Evolutionary conservation across 2,329 filamentous ascomycete genomes (phyloP).

Genomic region (Rhinocladiella similis): DNA sequence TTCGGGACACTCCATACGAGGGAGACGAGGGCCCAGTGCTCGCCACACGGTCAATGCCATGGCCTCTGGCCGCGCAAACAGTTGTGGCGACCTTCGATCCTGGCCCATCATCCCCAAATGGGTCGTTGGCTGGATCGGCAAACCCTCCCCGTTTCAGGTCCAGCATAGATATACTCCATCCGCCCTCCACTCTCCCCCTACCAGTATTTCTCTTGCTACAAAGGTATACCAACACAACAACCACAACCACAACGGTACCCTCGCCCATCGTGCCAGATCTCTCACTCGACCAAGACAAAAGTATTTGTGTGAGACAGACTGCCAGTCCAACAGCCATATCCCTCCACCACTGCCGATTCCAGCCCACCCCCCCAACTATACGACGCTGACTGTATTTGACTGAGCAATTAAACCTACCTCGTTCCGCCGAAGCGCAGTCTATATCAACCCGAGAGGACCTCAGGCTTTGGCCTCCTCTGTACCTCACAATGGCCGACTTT

Average conservation of each 20-base stretch:
- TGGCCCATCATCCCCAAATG: constrained; percentile 8
- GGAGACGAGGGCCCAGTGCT: constrained; percentile 1
- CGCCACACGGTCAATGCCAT: neutral
- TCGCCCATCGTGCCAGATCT: neutral
- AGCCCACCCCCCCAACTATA: neutral
- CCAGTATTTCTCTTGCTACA: neutral
- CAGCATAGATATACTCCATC: constrained; percentile 23
- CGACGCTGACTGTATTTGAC: constrained; percentile 21
- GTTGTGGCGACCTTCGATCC: constrained; percentile 6
- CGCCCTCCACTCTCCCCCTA: constrained; percentile 12
- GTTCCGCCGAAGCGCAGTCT: neutral
- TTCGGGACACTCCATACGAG: constrained; percentile 6
- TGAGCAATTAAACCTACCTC: neutral
- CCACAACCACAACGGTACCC: neutral
- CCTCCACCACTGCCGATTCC: neutral
- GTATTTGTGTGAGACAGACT: no score
- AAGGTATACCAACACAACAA: constrained; percentile 6
- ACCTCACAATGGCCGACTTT: constrained; percentile 21
- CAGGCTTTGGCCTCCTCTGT: neutral
- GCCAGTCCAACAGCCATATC: no score
- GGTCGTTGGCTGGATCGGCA: constrained; percentile 6
- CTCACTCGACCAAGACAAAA: no score
- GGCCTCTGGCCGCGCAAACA: constrained; percentile 16
- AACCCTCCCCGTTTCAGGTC: constrained; percentile 19
- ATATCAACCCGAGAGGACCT: neutral